A percentile compares a stretch with the other conserved stretches of the same genome.
These are phyloP conservation scores for Apiotrichum laibachii DNA, from an alignment of 1,284 basidiomycete species.

Conservation along the genomic window DNA sequence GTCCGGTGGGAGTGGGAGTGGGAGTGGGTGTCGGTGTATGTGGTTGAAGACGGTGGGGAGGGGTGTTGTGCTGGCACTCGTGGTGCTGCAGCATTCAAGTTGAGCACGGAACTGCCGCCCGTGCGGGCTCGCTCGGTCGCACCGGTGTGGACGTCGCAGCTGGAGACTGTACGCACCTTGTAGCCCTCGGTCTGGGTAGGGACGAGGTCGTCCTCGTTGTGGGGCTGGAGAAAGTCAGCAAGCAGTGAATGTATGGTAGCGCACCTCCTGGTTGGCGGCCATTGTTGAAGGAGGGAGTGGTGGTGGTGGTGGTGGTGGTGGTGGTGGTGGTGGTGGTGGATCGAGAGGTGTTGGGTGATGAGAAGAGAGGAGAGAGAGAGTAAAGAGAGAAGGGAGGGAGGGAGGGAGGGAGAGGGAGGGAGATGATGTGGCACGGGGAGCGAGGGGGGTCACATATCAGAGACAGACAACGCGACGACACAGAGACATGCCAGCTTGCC, in stretches of 20 bases:
- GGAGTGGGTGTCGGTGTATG: background rate
- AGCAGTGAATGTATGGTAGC: background rate
- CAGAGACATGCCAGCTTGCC: background rate
- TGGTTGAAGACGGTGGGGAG: background rate
- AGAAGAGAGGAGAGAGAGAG: background rate
- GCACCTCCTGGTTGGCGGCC: background rate
- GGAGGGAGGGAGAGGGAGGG: background rate
- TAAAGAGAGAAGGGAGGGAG: background rate
- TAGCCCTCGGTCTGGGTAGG: constrained; percentile 50
- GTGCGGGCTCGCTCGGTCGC: no score
- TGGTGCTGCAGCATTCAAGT: no score
- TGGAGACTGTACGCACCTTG: constrained; percentile 38
- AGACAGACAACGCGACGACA: background rate
- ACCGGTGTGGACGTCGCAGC: no score
- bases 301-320: background rate
- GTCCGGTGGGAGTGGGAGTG: background rate
- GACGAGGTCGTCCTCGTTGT: constrained; percentile 41
- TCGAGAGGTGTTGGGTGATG: background rate
- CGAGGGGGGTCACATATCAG: background rate
- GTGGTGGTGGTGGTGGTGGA: no score
- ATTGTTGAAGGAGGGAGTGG: background rate
- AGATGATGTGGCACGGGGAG: background rate
- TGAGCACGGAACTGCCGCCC: no score
- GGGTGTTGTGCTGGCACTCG: no score
- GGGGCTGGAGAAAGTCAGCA: background rate